phyloP scores from a whole-genome alignment of 2,329 filamentous ascomycete species.

The Talaromyces verruculosus region DNA sequence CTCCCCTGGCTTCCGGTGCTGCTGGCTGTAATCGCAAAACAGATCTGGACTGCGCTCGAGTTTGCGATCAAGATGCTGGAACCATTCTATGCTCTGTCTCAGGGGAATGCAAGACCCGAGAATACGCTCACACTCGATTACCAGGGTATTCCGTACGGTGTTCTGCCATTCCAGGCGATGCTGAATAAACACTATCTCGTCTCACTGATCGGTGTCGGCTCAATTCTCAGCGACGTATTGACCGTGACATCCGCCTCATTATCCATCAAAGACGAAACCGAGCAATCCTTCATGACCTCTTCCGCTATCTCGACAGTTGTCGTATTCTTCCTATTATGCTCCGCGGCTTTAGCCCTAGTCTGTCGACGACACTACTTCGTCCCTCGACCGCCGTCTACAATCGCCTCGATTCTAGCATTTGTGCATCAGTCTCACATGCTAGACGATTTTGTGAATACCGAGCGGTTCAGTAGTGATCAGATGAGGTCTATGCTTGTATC shows the following conservation, averaged over 20 bases:
- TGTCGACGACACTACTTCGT: conserved; percentile 68
- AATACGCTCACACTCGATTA: conserved; percentile 52
- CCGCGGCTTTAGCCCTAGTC: conserved; percentile 61
- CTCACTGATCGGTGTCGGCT: conserved; percentile 46
- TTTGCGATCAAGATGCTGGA: conserved; percentile 50
- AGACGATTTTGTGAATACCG: conserved; percentile 70
- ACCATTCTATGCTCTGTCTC: conserved; percentile 49
- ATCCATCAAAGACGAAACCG: conserved; percentile 49
- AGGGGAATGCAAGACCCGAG: conserved; percentile 45
- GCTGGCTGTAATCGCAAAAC: conserved; percentile 47
- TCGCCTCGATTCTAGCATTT: conserved; percentile 72
- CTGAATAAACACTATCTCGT: conserved; percentile 48
- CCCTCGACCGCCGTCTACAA: conserved; percentile 75
- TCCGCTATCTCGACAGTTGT: conserved; percentile 63
- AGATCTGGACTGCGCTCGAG: conserved; percentile 51
- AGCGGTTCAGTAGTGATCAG: conserved; percentile 59
- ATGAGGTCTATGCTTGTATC: conserved; percentile 63
- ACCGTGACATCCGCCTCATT: conserved; percentile 52
- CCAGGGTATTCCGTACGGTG: conserved; percentile 49
- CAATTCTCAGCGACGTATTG: conserved; percentile 48
- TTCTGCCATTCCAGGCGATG: conserved; percentile 45
- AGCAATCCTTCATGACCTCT: conserved; percentile 65
- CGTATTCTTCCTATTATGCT: conserved; percentile 62
- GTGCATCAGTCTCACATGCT: conserved; percentile 81
- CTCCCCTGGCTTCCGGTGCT: conserved; percentile 49